Evolutionary conservation across 441 rosid genomes (phyloP), one percentile per base, ranked within the genome.

Genomic region (Raphanus hybrid): DNA sequence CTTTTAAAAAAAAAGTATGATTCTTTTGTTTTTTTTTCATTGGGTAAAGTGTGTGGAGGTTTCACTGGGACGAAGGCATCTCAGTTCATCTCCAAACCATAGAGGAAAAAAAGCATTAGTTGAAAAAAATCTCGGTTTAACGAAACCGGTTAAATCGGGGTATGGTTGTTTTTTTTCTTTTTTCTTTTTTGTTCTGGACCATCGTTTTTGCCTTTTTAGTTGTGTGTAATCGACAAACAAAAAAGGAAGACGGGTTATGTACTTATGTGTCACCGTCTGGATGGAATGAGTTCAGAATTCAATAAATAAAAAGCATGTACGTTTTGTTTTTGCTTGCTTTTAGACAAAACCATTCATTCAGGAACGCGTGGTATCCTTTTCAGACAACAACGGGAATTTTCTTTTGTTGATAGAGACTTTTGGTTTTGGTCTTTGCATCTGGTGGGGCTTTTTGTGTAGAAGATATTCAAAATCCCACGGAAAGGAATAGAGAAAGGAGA

Each of bases 391-490:
- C 16, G 26, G 64, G 81, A 72, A 72, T 72, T 72, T 67, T 72
- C 73, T 60, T 71, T 71, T 77, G 32, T 41, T 64, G 12, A 32
- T 9, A 52, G 52, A 39, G 58, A 65, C 61, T 59, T 67, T 20
- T 41, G 12, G 8, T 45, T 50, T 50, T 12, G 64, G 29, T 39
- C 70, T 60, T 60, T 48, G 48, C 63, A 68, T 43, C 29, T 35
- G 64, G 29, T 62, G 69, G 57, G 70, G n/a, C 67, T 23, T 43
- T 39, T 68, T 18, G 70, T 43, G 60, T 43, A 0, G 39, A 67
- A 15, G 65, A 39, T 27, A 37, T 78, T 73, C 74, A 52, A 73
- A 73, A 73, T 78, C 77, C 0, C 74, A 78, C 81, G 81, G 74
- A 78, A 78, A 59, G 20, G 35, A 58, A 71, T 16, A 37, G 77